Base-by-base conservation (phyloP, 371 early-diverging fungal species). In the Scutellospora calospora region DNA sequence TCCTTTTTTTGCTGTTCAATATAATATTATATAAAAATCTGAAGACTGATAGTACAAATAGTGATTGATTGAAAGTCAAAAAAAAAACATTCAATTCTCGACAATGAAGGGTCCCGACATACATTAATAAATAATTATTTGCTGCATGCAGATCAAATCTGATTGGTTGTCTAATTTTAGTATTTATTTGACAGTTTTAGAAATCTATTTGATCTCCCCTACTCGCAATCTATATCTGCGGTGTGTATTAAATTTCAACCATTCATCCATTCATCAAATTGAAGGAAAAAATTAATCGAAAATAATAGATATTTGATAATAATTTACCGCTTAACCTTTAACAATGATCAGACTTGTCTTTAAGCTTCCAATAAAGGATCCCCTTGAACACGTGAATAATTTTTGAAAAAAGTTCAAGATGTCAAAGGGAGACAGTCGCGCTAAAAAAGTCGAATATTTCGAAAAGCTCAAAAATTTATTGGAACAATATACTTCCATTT, bases 401-500 rank as follows among this genome's bases (percentile, higher is more conserved):
- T 35, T 45, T 45, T n/a, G 9, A 85, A 87, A 84, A 84, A 78
- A 86, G 9, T 38, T 82, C 83, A 83, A 82, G 93, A 95, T 96
- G 96, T 93, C 96, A 90, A 95, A 95, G 96, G 95, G 95, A 94
- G 96, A 94, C 88, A 84, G 86, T 83, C 89, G 89, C 84, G 57
- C 84, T 54, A 95, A 95, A 89, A 92, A 92, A 83, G 87, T 84
- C 83, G 88, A 87, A 69, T 92, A 92, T 84, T 91, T 91, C 84
- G 83, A 84, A 68, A 90, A 90, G 90, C 93, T 95, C 87, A 90
- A 90, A 89, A 82, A 86, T 79, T 90, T 93, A 85, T 88, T 95
- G 86, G 91, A 90, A 83, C 88, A 88, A 83, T 92, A 90, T 91
- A 81, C 87, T 85, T 96, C 97, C 90, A 94, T 98, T 91, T 97